A percentile compares a stretch with the other conserved stretches of the same genome.
Evolutionary conservation across 176 grass and related monocot species (phyloP).

Genomic region (Zoysia pacifica): DNA sequence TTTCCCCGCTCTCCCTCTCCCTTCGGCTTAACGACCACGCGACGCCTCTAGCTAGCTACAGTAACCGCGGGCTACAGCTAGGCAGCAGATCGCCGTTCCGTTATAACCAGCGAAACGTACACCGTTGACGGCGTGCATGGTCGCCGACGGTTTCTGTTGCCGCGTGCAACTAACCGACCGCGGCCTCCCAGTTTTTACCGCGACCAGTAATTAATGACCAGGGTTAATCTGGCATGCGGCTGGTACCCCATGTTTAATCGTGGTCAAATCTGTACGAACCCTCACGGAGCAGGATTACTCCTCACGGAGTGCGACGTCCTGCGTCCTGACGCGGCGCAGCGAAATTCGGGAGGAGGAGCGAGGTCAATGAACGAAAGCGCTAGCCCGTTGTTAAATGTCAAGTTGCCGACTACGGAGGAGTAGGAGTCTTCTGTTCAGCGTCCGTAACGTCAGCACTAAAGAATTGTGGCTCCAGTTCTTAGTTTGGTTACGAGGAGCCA

Average conservation of each 20-base stretch:
- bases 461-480: conserved; percentile 5
- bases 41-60: neutral
- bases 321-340: neutral
- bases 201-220: neutral
- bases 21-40: conserved; percentile 33
- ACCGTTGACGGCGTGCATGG: neutral
- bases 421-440: too few species aligned
- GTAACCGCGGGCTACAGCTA: too few species aligned
- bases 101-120: neutral
- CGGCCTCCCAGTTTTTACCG: too few species aligned
- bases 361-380: too few species aligned
- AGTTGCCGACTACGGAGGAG: too few species aligned
- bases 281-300: neutral
- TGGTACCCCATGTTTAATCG: neutral
- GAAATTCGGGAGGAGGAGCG: too few species aligned
- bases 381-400: too few species aligned
- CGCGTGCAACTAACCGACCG: neutral
- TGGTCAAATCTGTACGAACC: conserved; percentile 8
- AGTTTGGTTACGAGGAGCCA: neutral
- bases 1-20: neutral
- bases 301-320: conserved; percentile 12
- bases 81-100: neutral
- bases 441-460: neutral
- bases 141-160: neutral
- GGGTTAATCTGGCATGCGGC: conserved; percentile 2